Base-by-base conservation (phyloP, 2,329 filamentous ascomycete species). In the Epichloe sibirici region DNA sequence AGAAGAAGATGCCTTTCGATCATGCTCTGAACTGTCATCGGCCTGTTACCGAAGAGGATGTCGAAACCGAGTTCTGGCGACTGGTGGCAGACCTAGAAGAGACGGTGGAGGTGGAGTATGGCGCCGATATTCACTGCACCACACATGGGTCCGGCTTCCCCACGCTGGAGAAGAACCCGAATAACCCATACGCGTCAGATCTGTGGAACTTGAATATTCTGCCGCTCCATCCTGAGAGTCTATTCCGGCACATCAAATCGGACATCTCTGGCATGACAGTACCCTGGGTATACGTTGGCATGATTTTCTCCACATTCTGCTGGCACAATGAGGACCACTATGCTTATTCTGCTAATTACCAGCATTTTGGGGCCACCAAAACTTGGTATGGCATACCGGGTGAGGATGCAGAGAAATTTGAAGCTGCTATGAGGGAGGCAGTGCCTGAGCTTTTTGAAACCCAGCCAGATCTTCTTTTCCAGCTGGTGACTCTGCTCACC, bases 311-410 rank as follows among this genome's bases (percentile, higher is more conserved):
- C 0, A 97, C 93, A 0, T 98, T 98, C 64, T 98, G 93, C 69
- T 98, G 93, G 93, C 93, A 98, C 66, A 96, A 95, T 57, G 93
- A 98, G 64, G 93, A 98, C 63, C 93, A 98, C 64, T 96, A 95
- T 65, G 86, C 93, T 2, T 98, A 97, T 65, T 98, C 93, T 0
- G 87, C 93, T 50, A 98, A 98, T 60, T 98, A 97, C 62, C 93
- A 98, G 66, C 93, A 98, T 62, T 95, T 98, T 62, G 93, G 93
- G 9, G 90, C 90, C 1, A 98, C 93, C 2, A 98, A 98, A 72
- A 98, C 93, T 0, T 98, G 93, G 93, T 98, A 98, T 62, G 93
- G 93, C 3, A 96, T 98, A 58, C 93, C 93, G 0, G 91, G 87
- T 13, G 87, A 88, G 44, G 93, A 97, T 65, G 88, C 90, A 0